Percentiles rank a stretch among this genome's conserved stretches.
phyloP scores from a whole-genome alignment of 2,329 filamentous ascomycete genomes.

The Annulohypoxylon truncatum region DNA sequence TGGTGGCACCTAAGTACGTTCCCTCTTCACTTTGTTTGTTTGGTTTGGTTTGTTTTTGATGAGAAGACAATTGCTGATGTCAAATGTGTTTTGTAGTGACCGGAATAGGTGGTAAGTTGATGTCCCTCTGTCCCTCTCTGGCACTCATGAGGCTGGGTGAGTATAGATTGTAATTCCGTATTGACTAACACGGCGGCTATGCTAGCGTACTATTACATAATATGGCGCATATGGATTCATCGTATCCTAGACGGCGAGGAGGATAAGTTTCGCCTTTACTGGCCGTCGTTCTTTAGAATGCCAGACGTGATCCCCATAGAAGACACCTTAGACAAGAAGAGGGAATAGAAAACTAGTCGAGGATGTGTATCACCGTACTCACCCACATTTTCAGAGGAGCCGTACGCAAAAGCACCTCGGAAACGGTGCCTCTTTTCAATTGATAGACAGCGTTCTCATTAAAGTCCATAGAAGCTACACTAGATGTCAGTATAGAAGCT shows the following conservation, averaged over 20 bases:
- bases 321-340: conserved; percentile 46
- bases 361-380: too few species aligned
- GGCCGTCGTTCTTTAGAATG: conserved; percentile 70
- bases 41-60: too few species aligned
- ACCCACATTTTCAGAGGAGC: background rate
- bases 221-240: conserved; percentile 85
- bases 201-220: conserved; percentile 82
- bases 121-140: background rate
- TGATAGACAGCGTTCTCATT: conserved; percentile 6
- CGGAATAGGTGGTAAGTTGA: conserved; percentile 67
- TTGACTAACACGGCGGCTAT: conserved; percentile 28
- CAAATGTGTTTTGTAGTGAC: conserved; percentile 68
- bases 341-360: conserved; percentile 19
- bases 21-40: background rate
- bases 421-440: background rate
- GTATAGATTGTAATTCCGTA: background rate
- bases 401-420: background rate
- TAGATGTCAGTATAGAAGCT: background rate
- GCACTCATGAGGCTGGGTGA: background rate
- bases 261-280: conserved; percentile 76
- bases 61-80: conserved; percentile 16
- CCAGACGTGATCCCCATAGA: conserved; percentile 58
- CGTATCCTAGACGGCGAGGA: conserved; percentile 79
- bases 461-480: background rate
- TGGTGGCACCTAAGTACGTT: conserved; percentile 70